Evolutionary conservation across 2,329 filamentous ascomycete species (phyloP), one percentile per base, ranked within the genome.

Genomic region (Teratosphaeria pseudoeucalypti): DNA sequence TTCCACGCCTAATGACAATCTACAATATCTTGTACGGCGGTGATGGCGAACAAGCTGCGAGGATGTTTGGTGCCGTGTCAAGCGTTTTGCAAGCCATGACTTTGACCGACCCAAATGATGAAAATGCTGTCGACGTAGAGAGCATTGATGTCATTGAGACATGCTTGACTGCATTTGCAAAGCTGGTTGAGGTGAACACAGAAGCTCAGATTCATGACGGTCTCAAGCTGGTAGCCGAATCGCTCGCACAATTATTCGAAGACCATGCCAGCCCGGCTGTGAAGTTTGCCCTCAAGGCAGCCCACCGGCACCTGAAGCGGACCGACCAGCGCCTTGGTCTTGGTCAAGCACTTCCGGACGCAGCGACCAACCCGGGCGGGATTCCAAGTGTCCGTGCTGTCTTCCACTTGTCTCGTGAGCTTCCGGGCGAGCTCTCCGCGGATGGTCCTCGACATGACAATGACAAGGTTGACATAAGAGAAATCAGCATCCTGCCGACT

Each of bases 401-500:
- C 4, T 65, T 65, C 54, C 37, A 60, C 16, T 19, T 66, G 5
- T 6, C 37, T 10, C 55, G 55, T 6, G 66, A 67, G 43, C 61
- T 29, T 61, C 74, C 73, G 39, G 72, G 73, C 34, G 61, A 62
- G 39, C 63, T 74, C 2, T 73, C 69, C 10, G 62, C 64, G 11
- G 64, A 64, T 11, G 71, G 72, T 11, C 60, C 66, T 56, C 71
- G 78, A 6, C 80, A 83, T 60, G 76, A 82, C 64, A 83, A 82
- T 60, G 81, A 83, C 63, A 69, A 77, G 55, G 70, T 65, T 1
- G 70, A 77, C 54, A 81, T 83, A 58, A 34, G 64, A 0, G 61
- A 78, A 0, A 81, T 83, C 58, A 70, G 70, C 54, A 78, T 82
- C 43, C 63, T 83, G 49, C 81, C 81, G 0, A 82, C 80, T 0